phyloP scores from a whole-genome alignment of 139 green algal species.

The Chlorella vulgaris region DNA sequence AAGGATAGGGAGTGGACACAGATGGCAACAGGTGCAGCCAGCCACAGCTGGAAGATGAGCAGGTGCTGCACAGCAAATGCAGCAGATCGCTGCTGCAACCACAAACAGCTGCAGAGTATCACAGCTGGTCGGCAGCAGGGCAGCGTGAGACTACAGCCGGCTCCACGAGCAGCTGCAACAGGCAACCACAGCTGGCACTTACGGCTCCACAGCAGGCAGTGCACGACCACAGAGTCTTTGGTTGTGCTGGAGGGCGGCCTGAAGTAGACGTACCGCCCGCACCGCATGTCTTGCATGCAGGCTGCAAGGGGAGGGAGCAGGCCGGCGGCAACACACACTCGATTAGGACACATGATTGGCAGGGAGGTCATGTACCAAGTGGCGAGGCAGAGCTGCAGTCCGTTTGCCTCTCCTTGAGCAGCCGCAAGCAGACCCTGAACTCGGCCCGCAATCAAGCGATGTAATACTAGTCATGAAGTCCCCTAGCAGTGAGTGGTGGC shows the following conservation, averaged over 20 bases:
- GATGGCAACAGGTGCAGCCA: too few species aligned
- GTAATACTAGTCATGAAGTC: background rate
- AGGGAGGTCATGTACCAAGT: background rate
- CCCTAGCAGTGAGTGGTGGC: too few species aligned
- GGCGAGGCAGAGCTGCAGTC: background rate
- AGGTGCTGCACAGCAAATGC: too few species aligned
- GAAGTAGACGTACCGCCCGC: constrained; percentile 1
- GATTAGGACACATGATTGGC: too few species aligned
- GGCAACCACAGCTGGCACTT: background rate
- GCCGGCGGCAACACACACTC: background rate
- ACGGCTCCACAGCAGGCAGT: constrained; percentile 16
- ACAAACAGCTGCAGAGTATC: background rate
- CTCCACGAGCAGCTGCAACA: background rate
- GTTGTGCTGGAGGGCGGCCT: background rate
- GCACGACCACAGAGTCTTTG: too few species aligned
- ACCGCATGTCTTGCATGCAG: background rate
- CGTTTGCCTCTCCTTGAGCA: too few species aligned
- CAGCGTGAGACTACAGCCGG: background rate
- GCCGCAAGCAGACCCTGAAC: too few species aligned
- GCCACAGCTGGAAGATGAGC: too few species aligned
- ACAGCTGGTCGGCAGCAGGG: background rate
- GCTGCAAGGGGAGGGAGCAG: background rate
- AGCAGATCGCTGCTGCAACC: too few species aligned
- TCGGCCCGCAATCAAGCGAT: too few species aligned
- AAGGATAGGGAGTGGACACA: background rate